These are phyloP conservation scores for Skeletonema grethae DNA, from an alignment of 108 stramenopile genomes.

Conservation along the genomic window DNA sequence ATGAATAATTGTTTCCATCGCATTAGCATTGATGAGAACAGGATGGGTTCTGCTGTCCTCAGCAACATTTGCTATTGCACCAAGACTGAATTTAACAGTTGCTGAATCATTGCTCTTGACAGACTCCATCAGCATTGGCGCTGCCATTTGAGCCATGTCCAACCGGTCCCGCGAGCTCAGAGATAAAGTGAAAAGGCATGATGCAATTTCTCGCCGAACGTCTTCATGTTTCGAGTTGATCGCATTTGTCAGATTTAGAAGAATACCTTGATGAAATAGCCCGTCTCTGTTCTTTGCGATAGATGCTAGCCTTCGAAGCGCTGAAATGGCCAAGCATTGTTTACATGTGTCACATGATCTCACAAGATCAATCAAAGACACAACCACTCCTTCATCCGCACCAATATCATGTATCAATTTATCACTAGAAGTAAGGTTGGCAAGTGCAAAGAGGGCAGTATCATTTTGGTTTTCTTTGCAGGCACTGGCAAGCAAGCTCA, in stretches of 20 bases:
- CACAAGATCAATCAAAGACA: conserved; percentile 54
- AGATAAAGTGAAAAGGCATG: conserved; percentile 69
- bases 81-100: conserved; percentile 68
- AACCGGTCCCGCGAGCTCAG: conserved; percentile 58
- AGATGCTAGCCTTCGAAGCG: conserved; percentile 66
- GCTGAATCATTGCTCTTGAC: conserved; percentile 58
- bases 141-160: conserved; percentile 55
- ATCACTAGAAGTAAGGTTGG: conserved; percentile 68
- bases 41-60: conserved; percentile 78
- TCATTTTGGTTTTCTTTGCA: conserved; percentile 37
- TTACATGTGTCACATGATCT: conserved; percentile 53
- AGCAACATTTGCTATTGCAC: conserved; percentile 75
- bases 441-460: conserved; percentile 67
- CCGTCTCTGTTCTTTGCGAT: conserved; percentile 55
- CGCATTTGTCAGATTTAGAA: conserved; percentile 51
- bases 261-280: conserved; percentile 49
- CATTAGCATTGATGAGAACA: conserved; percentile 8
- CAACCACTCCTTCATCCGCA: conserved; percentile 49
- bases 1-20: conserved; percentile 36
- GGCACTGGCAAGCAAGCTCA: conserved; percentile 42
- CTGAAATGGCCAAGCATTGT: conserved; percentile 69
- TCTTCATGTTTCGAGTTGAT: conserved; percentile 54
- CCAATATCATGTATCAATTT: conserved; percentile 65
- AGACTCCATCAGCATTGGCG: conserved; percentile 51
- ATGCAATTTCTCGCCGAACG: conserved; percentile 77